These are phyloP conservation scores for Blastobotrys buckinghamii DNA, from an alignment of 1,139 yeast species.

Conservation along the genomic window DNA sequence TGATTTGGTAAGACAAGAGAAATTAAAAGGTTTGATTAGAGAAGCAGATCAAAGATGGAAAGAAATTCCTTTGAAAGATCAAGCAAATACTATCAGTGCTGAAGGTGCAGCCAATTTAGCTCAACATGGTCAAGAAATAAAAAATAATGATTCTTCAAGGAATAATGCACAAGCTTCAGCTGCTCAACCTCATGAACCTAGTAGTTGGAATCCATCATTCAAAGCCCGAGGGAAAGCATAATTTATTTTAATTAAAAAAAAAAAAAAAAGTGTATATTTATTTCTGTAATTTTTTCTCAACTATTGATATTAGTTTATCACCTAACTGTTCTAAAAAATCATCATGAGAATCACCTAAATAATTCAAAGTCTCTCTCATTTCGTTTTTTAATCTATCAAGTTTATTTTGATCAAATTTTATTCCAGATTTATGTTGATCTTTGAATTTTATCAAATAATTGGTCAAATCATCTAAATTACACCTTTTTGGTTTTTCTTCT, in stretches of 20 bases:
- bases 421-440: constrained; percentile 12
- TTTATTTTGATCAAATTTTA: constrained; percentile 11
- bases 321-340: constrained; percentile 23
- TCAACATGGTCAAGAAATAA: background rate
- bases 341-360: constrained; percentile 9
- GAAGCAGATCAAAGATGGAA: constrained; percentile 60
- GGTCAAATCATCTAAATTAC: constrained; percentile 14
- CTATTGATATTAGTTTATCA: constrained; percentile 19
- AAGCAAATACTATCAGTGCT: background rate
- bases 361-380: constrained; percentile 17
- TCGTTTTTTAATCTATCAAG: constrained; percentile 21
- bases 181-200: background rate
- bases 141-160: background rate
- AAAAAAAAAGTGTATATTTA: background rate
- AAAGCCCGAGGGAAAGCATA: background rate
- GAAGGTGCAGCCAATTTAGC: background rate
- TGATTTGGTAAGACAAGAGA: constrained; percentile 53
- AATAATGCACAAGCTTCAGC: background rate
- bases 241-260: background rate
- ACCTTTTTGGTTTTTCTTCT: background rate
- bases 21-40: constrained; percentile 50
- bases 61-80: constrained; percentile 31
- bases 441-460: constrained; percentile 18
- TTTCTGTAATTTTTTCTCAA: constrained; percentile 14
- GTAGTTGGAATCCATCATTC: constrained; percentile 3